Percentiles rank a stretch among this genome's conserved stretches.
These are phyloP conservation scores for Pholiota microspora DNA, from an alignment of 768 basidiomycete genomes.

Conservation along the genomic window DNA sequence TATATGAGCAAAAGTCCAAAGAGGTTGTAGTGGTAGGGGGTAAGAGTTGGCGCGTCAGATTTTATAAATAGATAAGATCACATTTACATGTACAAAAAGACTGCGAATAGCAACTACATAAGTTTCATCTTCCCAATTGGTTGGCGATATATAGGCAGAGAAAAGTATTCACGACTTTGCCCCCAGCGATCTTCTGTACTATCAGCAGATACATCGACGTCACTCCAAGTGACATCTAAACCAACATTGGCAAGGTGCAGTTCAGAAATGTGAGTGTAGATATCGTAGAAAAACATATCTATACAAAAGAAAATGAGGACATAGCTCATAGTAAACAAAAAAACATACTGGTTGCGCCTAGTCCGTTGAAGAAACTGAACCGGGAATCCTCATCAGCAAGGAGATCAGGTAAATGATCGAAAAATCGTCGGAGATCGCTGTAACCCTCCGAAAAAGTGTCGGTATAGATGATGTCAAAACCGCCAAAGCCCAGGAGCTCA, in stretches of 20 bases:
- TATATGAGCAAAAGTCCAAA: too few relatives aligned
- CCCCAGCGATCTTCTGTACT: constrained; percentile 70
- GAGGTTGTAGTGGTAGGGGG: not conserved
- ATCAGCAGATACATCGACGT: constrained; percentile 61
- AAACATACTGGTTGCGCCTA: constrained; percentile 86
- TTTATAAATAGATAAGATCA: not conserved
- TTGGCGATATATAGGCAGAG: constrained; percentile 69
- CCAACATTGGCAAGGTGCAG: constrained; percentile 84
- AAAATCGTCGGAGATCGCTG: constrained; percentile 76
- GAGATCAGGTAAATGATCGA: constrained; percentile 75
- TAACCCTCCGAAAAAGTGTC: constrained; percentile 95
- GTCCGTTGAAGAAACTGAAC: constrained; percentile 96
- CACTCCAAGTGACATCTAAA: constrained; percentile 75
- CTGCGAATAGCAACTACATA: too few relatives aligned
- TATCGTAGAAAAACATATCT: constrained; percentile 90
- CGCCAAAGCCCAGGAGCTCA: constrained; percentile 59
- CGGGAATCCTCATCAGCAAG: constrained; percentile 71
- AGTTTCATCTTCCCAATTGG: constrained; percentile 45
- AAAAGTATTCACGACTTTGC: constrained; percentile 73
- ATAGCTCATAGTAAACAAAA: constrained; percentile 2
- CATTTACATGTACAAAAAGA: too few relatives aligned
- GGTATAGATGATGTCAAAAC: constrained; percentile 87
- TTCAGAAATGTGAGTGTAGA: constrained; percentile 83
- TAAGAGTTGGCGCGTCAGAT: not conserved
- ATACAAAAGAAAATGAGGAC: constrained; percentile 11